Evolutionary conservation across 2,329 filamentous ascomycete species (phyloP).

Genomic region (Trichoderma pleuroti): DNA sequence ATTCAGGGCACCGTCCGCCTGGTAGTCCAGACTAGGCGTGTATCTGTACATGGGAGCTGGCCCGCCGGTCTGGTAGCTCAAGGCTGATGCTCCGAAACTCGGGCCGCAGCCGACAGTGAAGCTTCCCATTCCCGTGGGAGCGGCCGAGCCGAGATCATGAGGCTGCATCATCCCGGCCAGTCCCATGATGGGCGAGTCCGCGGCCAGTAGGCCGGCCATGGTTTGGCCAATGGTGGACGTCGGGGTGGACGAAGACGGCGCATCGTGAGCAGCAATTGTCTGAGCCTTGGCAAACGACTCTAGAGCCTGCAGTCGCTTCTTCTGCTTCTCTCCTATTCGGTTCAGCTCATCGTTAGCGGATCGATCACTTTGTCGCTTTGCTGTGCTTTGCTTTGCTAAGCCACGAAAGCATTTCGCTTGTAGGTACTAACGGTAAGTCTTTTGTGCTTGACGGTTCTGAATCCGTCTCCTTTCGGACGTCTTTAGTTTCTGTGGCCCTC

Average conservation of each 20-base stretch:
- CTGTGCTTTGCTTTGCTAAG: not conserved
- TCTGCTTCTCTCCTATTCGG: conserved; percentile 28
- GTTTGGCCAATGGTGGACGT: not conserved
- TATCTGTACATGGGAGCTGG: not conserved
- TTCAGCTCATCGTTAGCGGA: not conserved
- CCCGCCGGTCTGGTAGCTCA: not conserved
- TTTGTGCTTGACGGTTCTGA: conserved; percentile 43
- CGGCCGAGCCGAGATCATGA: not conserved
- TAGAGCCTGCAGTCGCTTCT: conserved; percentile 27
- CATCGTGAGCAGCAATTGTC: not conserved
- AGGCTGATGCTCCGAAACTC: not conserved
- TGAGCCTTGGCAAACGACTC: conserved; percentile 20
- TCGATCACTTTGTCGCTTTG: not conserved
- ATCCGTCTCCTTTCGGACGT: conserved; percentile 26
- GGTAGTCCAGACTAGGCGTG: not conserved
- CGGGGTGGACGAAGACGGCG: not conserved
- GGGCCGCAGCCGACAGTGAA: not conserved
- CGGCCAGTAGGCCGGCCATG: not conserved
- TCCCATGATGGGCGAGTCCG: conserved; percentile 4
- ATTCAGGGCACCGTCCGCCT: not conserved
- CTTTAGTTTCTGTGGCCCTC: not conserved
- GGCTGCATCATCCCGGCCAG: not conserved
- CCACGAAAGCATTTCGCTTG: not conserved
- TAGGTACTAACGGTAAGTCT: conserved; percentile 44
- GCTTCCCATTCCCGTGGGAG: not conserved